A percentile compares a stretch with the other conserved stretches of the same genome.
Conservation (phyloP, 768 basidiomycete genomes). For the Mycena galopus region DNA sequence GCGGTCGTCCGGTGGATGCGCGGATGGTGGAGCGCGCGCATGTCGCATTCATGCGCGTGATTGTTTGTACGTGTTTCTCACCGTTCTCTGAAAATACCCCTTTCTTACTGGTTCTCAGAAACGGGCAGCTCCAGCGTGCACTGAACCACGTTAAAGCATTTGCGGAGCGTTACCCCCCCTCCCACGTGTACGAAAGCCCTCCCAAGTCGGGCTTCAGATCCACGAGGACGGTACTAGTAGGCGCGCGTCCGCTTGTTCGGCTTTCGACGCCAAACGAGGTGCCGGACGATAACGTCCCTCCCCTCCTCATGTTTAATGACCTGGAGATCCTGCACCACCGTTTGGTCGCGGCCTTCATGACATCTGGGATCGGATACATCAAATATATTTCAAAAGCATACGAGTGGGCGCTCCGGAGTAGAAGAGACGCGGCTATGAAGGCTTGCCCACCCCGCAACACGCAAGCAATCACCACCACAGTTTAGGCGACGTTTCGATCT, state of each 20-base stretch:
- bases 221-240: constrained; percentile 68
- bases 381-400: constrained; percentile 84
- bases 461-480: background rate
- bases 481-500: background rate
- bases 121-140: constrained; percentile 64
- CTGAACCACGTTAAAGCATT: constrained; percentile 72
- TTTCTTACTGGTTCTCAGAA: constrained; percentile 48
- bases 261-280: constrained; percentile 69
- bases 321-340: constrained; percentile 85
- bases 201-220: constrained; percentile 66
- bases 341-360: constrained; percentile 59
- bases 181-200: constrained; percentile 55
- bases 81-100: constrained; percentile 14
- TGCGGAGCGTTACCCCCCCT: constrained; percentile 73
- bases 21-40: constrained; percentile 79
- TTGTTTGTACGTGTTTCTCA: constrained; percentile 68
- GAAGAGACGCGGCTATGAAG: constrained; percentile 67
- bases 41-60: constrained; percentile 73
- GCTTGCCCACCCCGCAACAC: constrained; percentile 27
- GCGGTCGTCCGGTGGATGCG: constrained; percentile 48
- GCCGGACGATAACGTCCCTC: constrained; percentile 85
- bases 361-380: constrained; percentile 68
- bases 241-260: constrained; percentile 76
- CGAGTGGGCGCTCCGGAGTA: constrained; percentile 70
- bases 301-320: constrained; percentile 81